Evolutionary conservation across 2,329 filamentous ascomycete species (phyloP), one percentile per base, ranked within the genome.

Genomic region (Cordyceps farinosa): DNA sequence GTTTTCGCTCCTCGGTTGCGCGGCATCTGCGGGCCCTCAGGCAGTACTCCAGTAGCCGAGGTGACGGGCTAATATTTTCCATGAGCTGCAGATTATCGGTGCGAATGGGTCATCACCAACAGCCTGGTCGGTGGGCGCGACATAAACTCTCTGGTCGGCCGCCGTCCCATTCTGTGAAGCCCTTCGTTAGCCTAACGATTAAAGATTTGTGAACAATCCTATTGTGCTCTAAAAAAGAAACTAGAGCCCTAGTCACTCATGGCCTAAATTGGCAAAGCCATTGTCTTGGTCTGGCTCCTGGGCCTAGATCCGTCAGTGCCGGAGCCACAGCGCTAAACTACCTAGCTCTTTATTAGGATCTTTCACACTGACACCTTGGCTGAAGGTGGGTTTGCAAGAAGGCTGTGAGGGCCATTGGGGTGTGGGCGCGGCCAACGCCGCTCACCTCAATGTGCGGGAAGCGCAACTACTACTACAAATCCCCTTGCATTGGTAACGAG

Each of bases 301-400:
- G 58, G 50, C 58, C 58, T 47, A 53, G 58, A 61, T 61, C 40
- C 40, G 29, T 47, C 47, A 32, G 56, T 34, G 38, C 38, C 57
- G 57, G 57, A 32, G 50, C 58, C 58, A 54, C 50, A 47, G n/a
- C 55, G 42, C 55, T 47, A 45, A 48, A 48, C n/a, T 10, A 54
- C 15, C 38, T 61, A 61, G 58, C 47, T 30, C 40, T 4, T n/a
- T 1, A 27, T 15, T 40, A 10, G 13, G 5, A 27, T 11, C n/a
- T 36, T 47, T 10, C 17, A 17, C 13, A 7, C 5, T 34, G 38
- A 17, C 53, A 30, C 8, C 30, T 50, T 42, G 17, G 32, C 30
- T 6, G 15, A 47, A 30, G 9, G 13, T 38, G 47, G 47, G 36
- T 45, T 52, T 40, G 38, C 38, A 22, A 17, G 27, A 47, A 60